These are phyloP conservation scores for Colletotrichum brevisporum DNA, from an alignment of 2,329 filamentous ascomycete species.

Conservation along the genomic window DNA sequence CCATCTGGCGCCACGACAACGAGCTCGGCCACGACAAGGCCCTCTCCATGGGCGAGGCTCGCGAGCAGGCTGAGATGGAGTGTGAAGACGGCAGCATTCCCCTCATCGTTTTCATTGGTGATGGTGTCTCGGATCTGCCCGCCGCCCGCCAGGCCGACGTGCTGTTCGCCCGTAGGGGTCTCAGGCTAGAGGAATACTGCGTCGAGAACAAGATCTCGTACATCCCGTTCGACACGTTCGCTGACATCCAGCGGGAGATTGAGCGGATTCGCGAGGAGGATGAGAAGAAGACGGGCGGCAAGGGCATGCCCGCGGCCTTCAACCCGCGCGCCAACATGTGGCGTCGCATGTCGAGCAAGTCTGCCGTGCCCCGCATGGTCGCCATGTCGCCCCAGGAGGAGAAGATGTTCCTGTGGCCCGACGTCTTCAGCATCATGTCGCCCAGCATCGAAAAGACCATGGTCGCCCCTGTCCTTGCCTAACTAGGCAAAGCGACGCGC, in stretches of 20 bases:
- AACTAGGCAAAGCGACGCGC: background rate
- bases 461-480: constrained; percentile 30
- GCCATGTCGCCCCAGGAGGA: constrained; percentile 66
- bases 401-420: constrained; percentile 75
- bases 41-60: constrained; percentile 73
- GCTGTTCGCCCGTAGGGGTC: constrained; percentile 75
- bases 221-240: constrained; percentile 75
- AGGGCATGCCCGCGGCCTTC: constrained; percentile 72
- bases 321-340: constrained; percentile 79
- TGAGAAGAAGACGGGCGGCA: constrained; percentile 71
- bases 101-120: constrained; percentile 78
- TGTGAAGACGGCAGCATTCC: constrained; percentile 74
- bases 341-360: constrained; percentile 73
- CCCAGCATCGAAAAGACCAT: constrained; percentile 43
- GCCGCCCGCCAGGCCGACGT: constrained; percentile 77
- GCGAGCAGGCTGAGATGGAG: constrained; percentile 65
- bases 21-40: constrained; percentile 78
- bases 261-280: constrained; percentile 71
- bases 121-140: constrained; percentile 77
- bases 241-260: constrained; percentile 74
- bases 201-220: constrained; percentile 72
- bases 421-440: constrained; percentile 64
- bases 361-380: constrained; percentile 58
- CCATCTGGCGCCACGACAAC: constrained; percentile 76
- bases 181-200: constrained; percentile 77